These are phyloP conservation scores for Phytophthora megakarya DNA, from an alignment of 352 stramenopile genomes.

Conservation along the genomic window DNA sequence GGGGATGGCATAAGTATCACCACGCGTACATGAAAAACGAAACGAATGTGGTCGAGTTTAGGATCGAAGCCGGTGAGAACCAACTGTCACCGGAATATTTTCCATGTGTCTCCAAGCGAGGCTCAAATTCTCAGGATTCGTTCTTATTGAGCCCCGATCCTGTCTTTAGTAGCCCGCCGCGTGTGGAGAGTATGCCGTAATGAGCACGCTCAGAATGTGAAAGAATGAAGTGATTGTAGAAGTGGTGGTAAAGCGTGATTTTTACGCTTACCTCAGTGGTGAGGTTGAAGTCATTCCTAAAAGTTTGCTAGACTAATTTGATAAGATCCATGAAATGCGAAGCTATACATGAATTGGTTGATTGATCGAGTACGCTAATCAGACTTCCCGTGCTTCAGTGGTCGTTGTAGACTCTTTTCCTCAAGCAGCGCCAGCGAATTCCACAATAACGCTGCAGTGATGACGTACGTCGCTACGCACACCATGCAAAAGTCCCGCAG, in stretches of 20 bases:
- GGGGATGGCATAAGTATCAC: constrained; percentile 35
- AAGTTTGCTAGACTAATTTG: no score
- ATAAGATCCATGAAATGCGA: no score
- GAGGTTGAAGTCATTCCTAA: no score
- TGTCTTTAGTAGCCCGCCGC: constrained; percentile 2
- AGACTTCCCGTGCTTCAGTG: constrained; percentile 9
- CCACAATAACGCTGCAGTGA: constrained; percentile 55
- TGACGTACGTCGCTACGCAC: constrained; percentile 55
- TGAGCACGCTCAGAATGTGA: not conserved
- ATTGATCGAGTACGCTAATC: constrained; percentile 14
- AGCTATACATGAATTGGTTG: no score
- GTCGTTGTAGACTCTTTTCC: not conserved
- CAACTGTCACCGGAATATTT: constrained; percentile 33
- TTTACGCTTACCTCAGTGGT: no score
- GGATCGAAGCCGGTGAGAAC: constrained; percentile 62
- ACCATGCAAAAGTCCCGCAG: constrained; percentile 64
- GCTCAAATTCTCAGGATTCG: constrained; percentile 15
- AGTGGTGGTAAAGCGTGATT: no score
- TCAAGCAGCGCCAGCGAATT: constrained; percentile 46
- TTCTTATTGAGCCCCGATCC: constrained; percentile 15
- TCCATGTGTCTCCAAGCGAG: not conserved
- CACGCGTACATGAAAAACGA: constrained; percentile 40
- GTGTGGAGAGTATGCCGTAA: constrained; percentile 11
- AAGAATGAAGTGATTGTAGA: not conserved
- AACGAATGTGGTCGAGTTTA: constrained; percentile 59